Percentiles rank a stretch among this genome's conserved stretches.
Conservation (phyloP, 164 flowering plant species). For the Vitis labrusca region DNA sequence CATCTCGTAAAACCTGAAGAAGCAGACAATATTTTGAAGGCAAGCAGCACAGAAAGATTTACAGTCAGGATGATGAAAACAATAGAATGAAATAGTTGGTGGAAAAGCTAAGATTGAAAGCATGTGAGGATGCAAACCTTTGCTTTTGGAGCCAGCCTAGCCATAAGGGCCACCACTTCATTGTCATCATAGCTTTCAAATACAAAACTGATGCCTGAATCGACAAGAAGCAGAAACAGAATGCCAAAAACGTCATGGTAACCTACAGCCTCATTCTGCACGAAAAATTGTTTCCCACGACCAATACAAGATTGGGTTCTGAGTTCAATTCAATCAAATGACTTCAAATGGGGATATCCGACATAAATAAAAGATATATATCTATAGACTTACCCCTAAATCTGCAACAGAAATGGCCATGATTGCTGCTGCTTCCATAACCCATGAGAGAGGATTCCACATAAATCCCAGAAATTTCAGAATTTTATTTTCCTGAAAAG, state of each 20-base stretch:
- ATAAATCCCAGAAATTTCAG: background rate
- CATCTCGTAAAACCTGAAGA: constrained; percentile 1
- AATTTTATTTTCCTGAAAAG: background rate
- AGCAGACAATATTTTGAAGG: background rate
- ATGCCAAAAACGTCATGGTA: constrained; percentile 2
- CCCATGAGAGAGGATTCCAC: background rate
- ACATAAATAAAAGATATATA: background rate
- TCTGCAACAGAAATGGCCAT: background rate
- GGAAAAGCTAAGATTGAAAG: background rate
- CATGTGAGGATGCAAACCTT: background rate
- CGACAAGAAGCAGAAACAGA: background rate
- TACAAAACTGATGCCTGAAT: background rate
- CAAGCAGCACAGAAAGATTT: background rate
- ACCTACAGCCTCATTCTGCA: background rate
- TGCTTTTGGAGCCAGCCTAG: constrained; percentile 3
- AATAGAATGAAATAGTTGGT: background rate
- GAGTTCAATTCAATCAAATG: background rate
- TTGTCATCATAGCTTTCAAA: background rate
- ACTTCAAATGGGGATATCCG: background rate
- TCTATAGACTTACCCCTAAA: background rate
- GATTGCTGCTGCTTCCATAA: background rate
- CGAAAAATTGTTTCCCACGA: no score
- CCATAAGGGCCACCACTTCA: constrained; percentile 1
- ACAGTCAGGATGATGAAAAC: background rate
- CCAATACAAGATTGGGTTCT: background rate